These are phyloP conservation scores for Aphanomyces cochlioides DNA, from an alignment of 352 stramenopile genomes.

Conservation along the genomic window DNA sequence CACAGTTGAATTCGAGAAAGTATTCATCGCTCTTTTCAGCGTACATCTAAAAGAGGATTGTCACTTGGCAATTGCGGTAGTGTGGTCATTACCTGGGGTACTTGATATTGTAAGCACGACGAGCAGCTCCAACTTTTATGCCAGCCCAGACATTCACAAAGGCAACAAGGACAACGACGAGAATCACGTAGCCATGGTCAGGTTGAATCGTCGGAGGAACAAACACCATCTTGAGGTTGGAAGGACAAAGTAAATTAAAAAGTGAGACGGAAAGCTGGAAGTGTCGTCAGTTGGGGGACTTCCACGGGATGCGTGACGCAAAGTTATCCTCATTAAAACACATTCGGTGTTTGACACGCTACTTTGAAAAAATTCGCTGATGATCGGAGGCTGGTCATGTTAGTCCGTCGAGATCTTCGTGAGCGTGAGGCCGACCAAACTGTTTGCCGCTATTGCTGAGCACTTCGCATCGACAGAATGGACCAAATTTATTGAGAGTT, in stretches of 20 bases:
- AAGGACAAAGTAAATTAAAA: neutral
- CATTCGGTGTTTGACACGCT: neutral
- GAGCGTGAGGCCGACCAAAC: no score
- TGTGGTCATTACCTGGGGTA: slow-evolving; percentile 18
- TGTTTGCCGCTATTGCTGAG: no score
- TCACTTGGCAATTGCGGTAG: neutral
- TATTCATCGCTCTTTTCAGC: slow-evolving; percentile 66
- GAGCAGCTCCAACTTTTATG: slow-evolving; percentile 31
- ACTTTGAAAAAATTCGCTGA: no score
- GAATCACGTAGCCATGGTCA: slow-evolving; percentile 30
- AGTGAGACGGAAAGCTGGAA: neutral
- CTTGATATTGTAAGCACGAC: slow-evolving; percentile 22
- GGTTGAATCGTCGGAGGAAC: slow-evolving; percentile 26
- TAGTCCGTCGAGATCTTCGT: no score
- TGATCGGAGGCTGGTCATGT: no score
- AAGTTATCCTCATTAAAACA: neutral
- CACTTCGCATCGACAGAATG: no score
- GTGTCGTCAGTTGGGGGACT: neutral
- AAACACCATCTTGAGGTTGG: slow-evolving; percentile 41
- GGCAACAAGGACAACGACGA: slow-evolving; percentile 14
- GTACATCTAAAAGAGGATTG: slow-evolving; percentile 39
- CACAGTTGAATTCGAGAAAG: slow-evolving; percentile 72
- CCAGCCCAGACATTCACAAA: slow-evolving; percentile 30
- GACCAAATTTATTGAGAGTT: no score
- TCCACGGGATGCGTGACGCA: neutral